Conservation (phyloP, 1,139 yeast species). For the Trichomonascaceae sp. region DNA sequence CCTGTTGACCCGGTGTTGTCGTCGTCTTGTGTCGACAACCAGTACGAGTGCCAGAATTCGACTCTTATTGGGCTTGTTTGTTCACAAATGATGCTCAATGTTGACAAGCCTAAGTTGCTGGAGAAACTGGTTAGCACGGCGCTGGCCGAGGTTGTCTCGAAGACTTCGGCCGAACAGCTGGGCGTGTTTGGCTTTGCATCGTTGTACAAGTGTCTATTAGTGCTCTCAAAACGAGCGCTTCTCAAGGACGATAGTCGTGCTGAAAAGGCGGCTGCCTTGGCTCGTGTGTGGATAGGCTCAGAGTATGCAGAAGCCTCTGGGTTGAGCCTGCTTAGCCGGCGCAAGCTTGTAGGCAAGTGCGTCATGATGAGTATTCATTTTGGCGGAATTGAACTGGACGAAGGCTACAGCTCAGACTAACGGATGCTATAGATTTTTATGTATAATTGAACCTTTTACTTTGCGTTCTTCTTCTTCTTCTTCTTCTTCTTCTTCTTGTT, state of each 20-base stretch:
- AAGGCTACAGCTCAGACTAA: constrained; percentile 16
- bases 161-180: constrained; percentile 11
- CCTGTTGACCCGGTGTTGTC: too few relatives aligned
- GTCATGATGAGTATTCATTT: constrained; percentile 19
- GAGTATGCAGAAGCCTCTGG: constrained; percentile 23
- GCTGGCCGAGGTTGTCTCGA: neutral
- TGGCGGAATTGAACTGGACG: constrained; percentile 20
- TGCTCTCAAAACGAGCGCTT: constrained; percentile 7
- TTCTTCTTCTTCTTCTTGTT: too few relatives aligned
- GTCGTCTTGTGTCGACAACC: too few relatives aligned
- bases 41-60: neutral
- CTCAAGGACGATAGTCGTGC: constrained; percentile 9
- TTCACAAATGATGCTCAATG: neutral
- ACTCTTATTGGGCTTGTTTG: neutral
- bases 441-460: neutral
- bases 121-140: constrained; percentile 6
- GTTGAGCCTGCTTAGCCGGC: constrained; percentile 16
- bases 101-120: constrained; percentile 7
- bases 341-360: constrained; percentile 23
- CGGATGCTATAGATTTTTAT: constrained; percentile 1
- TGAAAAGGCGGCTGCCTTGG: constrained; percentile 18
- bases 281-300: constrained; percentile 27
- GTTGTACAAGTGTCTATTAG: constrained; percentile 13
- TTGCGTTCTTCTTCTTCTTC: too few relatives aligned
- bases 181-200: constrained; percentile 26